Percentiles rank a stretch among this genome's conserved stretches.
These are phyloP conservation scores for Rhododendron henanense DNA, from an alignment of 148 eudicot genomes.

Conservation along the genomic window DNA sequence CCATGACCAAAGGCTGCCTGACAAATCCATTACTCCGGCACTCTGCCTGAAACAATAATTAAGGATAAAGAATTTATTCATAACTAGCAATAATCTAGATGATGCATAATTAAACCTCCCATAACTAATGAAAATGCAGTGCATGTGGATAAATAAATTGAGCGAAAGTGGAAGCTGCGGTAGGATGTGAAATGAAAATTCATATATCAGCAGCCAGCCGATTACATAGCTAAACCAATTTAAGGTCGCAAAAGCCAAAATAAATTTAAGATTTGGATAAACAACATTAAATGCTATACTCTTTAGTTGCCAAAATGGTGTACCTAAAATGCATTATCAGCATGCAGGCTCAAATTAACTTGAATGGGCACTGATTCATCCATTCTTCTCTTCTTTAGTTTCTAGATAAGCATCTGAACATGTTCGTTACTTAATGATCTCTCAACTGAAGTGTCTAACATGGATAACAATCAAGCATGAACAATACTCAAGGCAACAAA, in stretches of 20 bases:
- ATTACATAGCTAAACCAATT: background rate
- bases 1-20: conserved; percentile 29
- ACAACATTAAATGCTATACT: background rate
- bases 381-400: background rate
- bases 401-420: background rate
- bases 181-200: background rate
- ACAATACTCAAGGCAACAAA: background rate
- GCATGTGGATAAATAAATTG: background rate
- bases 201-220: background rate
- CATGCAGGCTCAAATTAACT: background rate
- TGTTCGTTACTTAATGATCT: background rate
- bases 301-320: background rate
- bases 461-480: background rate
- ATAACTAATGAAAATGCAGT: background rate
- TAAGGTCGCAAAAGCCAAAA: background rate
- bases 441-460: background rate
- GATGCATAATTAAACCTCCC: background rate
- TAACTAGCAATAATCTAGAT: background rate
- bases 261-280: background rate
- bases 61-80: background rate
- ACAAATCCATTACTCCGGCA: conserved; percentile 24
- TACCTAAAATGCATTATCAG: background rate
- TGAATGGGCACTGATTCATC: background rate
- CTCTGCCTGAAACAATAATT: conserved; percentile 29
- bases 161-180: background rate